Percentiles rank a stretch among this genome's conserved stretches.
Conservation (phyloP, 2,329 filamentous ascomycete genomes). For the Fusarium praegraminearum region DNA sequence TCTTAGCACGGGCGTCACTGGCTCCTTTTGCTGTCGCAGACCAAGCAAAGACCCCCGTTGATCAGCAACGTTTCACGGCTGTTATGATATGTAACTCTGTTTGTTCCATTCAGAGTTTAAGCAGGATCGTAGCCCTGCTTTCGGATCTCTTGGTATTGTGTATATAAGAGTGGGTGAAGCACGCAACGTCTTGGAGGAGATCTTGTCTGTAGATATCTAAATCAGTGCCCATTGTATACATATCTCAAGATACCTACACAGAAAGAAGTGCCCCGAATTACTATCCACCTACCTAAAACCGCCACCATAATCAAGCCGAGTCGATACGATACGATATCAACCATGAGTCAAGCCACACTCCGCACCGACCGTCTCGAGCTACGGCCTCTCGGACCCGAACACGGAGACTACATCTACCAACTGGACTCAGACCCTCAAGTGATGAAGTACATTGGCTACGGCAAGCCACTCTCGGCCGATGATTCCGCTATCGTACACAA, state of each 20-base stretch:
- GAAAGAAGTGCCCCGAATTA: not conserved
- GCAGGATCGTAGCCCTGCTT: constrained; percentile 20
- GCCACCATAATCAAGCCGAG: not conserved
- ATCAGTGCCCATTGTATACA: not conserved
- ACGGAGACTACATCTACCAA: constrained; percentile 38
- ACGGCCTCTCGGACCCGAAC: constrained; percentile 32
- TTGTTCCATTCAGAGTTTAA: constrained; percentile 2
- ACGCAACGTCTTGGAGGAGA: constrained; percentile 1
- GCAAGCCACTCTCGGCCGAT: constrained; percentile 36
- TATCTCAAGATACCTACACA: too few relatives aligned
- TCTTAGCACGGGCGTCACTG: constrained; percentile 6
- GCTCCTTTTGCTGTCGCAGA: not conserved
- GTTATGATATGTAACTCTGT: constrained; percentile 7
- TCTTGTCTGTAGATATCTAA: constrained; percentile 4
- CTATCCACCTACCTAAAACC: not conserved
- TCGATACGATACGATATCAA: not conserved
- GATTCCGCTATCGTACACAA: constrained; percentile 43
- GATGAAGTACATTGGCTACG: constrained; percentile 44
- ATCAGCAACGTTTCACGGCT: constrained; percentile 12
- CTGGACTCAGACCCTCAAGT: constrained; percentile 39
- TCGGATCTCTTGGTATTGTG: constrained; percentile 13
- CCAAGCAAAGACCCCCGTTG: constrained; percentile 17
- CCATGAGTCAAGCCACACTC: constrained; percentile 39
- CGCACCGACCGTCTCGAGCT: constrained; percentile 37
- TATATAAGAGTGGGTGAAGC: constrained; percentile 35